These are phyloP conservation scores for Eutypella sp. DNA, from an alignment of 2,329 filamentous ascomycete species.

Conservation along the genomic window DNA sequence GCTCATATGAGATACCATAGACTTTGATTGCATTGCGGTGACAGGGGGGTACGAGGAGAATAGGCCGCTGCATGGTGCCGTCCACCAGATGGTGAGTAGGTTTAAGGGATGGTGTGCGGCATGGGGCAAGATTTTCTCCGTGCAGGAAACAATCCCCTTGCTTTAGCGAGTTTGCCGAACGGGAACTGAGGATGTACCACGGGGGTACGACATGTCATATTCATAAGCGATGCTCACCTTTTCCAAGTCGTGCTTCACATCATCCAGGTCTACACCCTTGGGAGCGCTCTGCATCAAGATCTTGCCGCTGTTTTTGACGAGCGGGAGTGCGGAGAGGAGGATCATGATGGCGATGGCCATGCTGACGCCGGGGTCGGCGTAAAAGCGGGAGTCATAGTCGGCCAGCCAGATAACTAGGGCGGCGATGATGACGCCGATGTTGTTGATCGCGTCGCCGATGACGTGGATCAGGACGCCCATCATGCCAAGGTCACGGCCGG, in stretches of 20 bases:
- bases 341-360: slow-evolving; percentile 72
- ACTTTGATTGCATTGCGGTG: no score
- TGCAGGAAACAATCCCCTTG: no score
- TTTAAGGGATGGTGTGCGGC: no score
- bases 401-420: slow-evolving; percentile 65
- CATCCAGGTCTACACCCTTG: slow-evolving; percentile 50
- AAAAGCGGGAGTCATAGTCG: slow-evolving; percentile 54
- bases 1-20: background rate
- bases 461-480: slow-evolving; percentile 67
- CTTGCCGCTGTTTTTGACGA: slow-evolving; percentile 56
- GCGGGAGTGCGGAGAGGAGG: slow-evolving; percentile 55
- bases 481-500: slow-evolving; percentile 61
- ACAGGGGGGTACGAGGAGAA: no score
- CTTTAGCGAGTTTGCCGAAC: no score
- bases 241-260: slow-evolving; percentile 66
- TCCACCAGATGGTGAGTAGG: no score
- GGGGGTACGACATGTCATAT: no score
- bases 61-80: no score
- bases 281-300: slow-evolving; percentile 68
- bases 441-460: slow-evolving; percentile 69
- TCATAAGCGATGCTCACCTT: no score
- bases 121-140: no score
- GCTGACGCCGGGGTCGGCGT: slow-evolving; percentile 66
- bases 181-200: no score
- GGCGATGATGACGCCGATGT: slow-evolving; percentile 67